Conservation (phyloP, 2,329 filamentous ascomycete genomes). For the Cryphonectria carpinicola region DNA sequence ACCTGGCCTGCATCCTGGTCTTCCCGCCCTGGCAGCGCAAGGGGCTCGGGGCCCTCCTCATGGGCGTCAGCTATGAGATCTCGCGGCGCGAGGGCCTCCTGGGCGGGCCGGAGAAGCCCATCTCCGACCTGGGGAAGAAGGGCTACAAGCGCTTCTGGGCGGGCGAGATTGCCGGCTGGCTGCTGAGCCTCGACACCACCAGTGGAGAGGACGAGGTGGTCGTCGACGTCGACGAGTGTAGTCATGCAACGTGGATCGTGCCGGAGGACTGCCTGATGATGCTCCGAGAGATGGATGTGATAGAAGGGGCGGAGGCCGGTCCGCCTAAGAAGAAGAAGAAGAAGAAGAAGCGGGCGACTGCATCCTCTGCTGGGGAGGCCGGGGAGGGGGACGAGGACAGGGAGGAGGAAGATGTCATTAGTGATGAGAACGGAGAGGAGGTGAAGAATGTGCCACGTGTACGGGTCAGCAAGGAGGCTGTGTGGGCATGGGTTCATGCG, state of each 20-base stretch:
- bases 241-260: conserved; percentile 79
- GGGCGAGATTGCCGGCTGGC: conserved; percentile 76
- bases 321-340: conserved; percentile 44
- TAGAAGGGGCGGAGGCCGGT: conserved; percentile 59
- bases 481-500: conserved; percentile 68
- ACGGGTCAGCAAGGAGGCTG: conserved; percentile 55
- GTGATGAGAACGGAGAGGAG: conserved; percentile 38
- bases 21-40: conserved; percentile 96
- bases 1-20: conserved; percentile 91
- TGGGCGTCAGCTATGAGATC: conserved; percentile 92
- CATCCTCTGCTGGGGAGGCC: conserved; percentile 20
- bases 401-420: conserved; percentile 31
- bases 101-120: conserved; percentile 91
- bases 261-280: conserved; percentile 81
- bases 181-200: conserved; percentile 53
- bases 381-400: conserved; percentile 32
- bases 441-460: conserved; percentile 48
- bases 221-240: conserved; percentile 71
- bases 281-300: conserved; percentile 78
- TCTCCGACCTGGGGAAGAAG: conserved; percentile 80
- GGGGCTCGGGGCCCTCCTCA: conserved; percentile 84
- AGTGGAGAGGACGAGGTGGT: conserved; percentile 48
- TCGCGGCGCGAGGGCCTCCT: conserved; percentile 80
- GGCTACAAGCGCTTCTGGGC: conserved; percentile 89
- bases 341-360: conserved; percentile 16